These are phyloP conservation scores for Aspergillus piperis DNA, from an alignment of 2,329 filamentous ascomycete species.

Conservation along the genomic window DNA sequence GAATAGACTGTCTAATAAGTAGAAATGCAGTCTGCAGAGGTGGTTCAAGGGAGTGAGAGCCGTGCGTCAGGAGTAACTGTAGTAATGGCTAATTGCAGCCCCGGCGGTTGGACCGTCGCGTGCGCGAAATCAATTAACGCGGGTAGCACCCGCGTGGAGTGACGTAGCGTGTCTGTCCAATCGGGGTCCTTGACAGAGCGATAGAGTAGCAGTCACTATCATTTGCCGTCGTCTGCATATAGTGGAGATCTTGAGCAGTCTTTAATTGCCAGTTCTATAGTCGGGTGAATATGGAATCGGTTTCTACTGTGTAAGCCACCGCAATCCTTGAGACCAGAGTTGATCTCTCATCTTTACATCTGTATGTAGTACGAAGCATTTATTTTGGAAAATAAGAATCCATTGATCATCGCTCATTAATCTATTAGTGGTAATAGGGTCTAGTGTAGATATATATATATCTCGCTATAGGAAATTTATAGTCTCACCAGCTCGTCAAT, in stretches of 20 bases:
- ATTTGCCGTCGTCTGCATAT: no score
- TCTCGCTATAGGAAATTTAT: not conserved
- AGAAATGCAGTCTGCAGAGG: slow-evolving; percentile 6
- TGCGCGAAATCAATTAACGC: slow-evolving; percentile 35
- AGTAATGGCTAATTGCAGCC: not conserved
- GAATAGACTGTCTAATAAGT: not conserved
- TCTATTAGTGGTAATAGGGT: not conserved
- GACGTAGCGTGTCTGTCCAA: slow-evolving; percentile 26
- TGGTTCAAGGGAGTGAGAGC: not conserved
- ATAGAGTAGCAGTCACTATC: no score
- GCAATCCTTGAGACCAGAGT: no score
- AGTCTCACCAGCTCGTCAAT: slow-evolving; percentile 61
- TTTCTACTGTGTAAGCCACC: no score
- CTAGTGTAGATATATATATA: not conserved
- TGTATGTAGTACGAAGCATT: no score
- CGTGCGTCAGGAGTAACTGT: not conserved
- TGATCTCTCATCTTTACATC: no score
- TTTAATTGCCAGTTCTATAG: no score
- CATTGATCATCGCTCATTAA: not conserved
- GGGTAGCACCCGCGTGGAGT: slow-evolving; percentile 17
- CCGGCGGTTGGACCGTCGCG: slow-evolving; percentile 21
- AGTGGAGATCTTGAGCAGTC: not conserved
- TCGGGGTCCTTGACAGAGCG: not conserved
- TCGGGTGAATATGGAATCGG: no score
- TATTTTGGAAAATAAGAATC: not conserved